Conservation (phyloP, 352 stramenopile genomes). For the Blastocystis sp. region DNA sequence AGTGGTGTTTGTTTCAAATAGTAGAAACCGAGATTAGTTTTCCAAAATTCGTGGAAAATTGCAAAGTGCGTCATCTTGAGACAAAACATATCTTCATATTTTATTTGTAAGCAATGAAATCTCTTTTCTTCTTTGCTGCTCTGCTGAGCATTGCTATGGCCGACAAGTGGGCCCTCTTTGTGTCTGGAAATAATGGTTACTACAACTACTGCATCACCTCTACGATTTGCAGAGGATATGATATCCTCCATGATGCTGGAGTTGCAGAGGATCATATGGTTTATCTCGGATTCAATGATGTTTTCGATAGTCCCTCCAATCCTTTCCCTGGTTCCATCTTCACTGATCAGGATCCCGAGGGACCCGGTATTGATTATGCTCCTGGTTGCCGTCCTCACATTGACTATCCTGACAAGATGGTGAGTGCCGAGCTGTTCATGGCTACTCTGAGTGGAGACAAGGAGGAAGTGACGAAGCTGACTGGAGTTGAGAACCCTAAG, state of each 20-base stretch:
- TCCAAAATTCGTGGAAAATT: neutral
- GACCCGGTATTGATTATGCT: constrained; percentile 58
- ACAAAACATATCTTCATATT: neutral
- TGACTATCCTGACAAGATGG: constrained; percentile 46
- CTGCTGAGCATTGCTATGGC: constrained; percentile 32
- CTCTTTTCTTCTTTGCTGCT: neutral
- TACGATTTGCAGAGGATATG: constrained; percentile 59
- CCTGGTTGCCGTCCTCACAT: constrained; percentile 59
- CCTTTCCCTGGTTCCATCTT: constrained; percentile 59
- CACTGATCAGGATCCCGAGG: constrained; percentile 18
- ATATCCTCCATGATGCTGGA: constrained; percentile 36
- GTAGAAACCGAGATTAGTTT: too few species aligned
- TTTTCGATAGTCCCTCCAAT: constrained; percentile 1
- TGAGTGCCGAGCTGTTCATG: constrained; percentile 60
- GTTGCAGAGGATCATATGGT: constrained; percentile 58
- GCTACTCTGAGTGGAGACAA: constrained; percentile 44
- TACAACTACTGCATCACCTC: constrained; percentile 61
- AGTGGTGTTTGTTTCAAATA: neutral
- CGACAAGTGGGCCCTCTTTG: constrained; percentile 60
- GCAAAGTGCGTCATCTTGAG: neutral
- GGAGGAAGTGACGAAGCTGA: constrained; percentile 53
- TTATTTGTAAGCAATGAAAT: constrained; percentile 57
- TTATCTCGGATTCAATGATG: constrained; percentile 52
- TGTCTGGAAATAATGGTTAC: constrained; percentile 50
- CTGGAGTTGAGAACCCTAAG: constrained; percentile 59